These are phyloP conservation scores for Hirsutella minnesotensis DNA, from an alignment of 2,329 filamentous ascomycete species.

Conservation along the genomic window DNA sequence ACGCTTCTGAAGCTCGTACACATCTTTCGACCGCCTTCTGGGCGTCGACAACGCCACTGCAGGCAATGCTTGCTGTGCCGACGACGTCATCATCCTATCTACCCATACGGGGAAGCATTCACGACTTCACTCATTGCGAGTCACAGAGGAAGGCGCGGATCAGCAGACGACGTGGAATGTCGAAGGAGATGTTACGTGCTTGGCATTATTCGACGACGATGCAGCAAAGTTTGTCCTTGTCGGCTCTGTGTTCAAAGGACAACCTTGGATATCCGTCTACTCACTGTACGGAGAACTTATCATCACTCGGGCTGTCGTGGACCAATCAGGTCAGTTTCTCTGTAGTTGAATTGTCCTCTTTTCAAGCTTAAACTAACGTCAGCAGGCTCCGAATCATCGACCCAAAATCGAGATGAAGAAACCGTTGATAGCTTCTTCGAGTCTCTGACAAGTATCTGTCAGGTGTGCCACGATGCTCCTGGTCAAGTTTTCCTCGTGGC, in stretches of 20 bases:
- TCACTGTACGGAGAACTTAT: conserved; percentile 13
- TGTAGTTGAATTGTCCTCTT: too few relatives aligned
- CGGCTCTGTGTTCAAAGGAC: conserved; percentile 20
- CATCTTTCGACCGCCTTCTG: conserved; percentile 20
- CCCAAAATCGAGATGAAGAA: not conserved
- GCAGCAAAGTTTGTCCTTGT: conserved; percentile 17
- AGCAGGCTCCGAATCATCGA: not conserved
- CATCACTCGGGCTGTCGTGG: conserved; percentile 5
- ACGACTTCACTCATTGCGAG: conserved; percentile 24
- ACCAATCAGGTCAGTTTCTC: conserved; percentile 4
- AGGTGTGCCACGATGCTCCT: conserved; percentile 13
- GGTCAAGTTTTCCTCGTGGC: conserved; percentile 22
- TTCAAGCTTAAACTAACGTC: conserved; percentile 2
- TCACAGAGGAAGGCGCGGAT: conserved; percentile 21
- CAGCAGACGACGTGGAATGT: conserved; percentile 20
- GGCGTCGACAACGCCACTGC: conserved; percentile 16
- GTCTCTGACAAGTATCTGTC: conserved; percentile 33
- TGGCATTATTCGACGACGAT: conserved; percentile 21
- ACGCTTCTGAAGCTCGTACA: conserved; percentile 14
- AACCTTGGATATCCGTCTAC: conserved; percentile 22
- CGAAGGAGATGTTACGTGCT: conserved; percentile 36
- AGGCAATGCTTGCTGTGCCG: conserved; percentile 29
- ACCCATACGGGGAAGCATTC: conserved; percentile 23
- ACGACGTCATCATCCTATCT: conserved; percentile 29
- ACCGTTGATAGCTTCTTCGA: conserved; percentile 14